Conservation (phyloP, 176 grass and related monocot genomes). For the Canna indica region DNA sequence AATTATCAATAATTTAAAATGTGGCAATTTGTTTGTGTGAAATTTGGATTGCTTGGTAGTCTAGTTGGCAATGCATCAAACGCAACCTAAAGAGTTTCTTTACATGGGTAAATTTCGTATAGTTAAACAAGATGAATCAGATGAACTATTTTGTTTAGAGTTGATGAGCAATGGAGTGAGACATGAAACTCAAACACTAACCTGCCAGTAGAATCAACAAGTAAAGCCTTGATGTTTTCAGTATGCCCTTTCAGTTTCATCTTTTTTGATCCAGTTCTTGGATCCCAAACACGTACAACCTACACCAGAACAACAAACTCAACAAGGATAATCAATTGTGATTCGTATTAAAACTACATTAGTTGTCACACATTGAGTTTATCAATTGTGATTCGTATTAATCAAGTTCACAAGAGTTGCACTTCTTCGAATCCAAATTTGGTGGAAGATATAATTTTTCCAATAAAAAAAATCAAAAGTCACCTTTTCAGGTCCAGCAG, state of each 20-base stretch:
- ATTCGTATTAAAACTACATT: neutral
- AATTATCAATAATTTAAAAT: no score
- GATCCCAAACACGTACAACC: slow-evolving; percentile 88
- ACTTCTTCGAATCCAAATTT: neutral
- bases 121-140: no score
- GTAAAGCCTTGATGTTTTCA: slow-evolving; percentile 80
- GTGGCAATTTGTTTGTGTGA: no score
- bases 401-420: neutral
- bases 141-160: no score
- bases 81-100: no score
- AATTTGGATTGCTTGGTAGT: no score
- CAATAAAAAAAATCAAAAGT: neutral
- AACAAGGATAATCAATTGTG: neutral
- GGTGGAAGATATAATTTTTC: neutral
- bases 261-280: slow-evolving; percentile 72
- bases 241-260: slow-evolving; percentile 95
- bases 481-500: slow-evolving; percentile 93
- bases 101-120: no score
- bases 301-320: slow-evolving; percentile 25
- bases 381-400: neutral
- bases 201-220: slow-evolving; percentile 85
- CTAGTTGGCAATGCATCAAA: no score
- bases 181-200: slow-evolving; percentile 25
- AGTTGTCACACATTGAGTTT: neutral
- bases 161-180: neutral